Conservation (phyloP, 2,329 filamentous ascomycete genomes). For the Colletotrichum abscissum region DNA sequence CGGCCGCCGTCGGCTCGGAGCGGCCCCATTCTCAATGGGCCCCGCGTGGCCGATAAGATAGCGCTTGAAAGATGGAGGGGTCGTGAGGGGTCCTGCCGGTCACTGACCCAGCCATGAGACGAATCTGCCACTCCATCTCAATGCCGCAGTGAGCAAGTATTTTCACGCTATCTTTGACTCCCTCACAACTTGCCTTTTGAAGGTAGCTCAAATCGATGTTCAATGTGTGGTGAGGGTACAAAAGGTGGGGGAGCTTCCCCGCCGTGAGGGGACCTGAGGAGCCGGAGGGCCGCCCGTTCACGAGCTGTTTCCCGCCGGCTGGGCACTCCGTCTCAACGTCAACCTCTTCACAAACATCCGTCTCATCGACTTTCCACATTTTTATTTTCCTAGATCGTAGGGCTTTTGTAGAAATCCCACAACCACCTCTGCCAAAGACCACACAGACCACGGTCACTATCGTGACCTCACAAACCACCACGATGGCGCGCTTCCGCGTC, state of each 20-base stretch:
- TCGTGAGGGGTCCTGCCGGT: not conserved
- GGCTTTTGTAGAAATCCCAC: not conserved
- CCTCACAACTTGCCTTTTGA: not conserved
- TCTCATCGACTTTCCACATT: not conserved
- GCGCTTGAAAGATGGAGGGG: constrained; percentile 2
- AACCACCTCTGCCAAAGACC: not conserved
- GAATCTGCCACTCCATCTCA: not conserved
- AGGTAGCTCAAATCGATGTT: not conserved
- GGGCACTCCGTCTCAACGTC: not conserved
- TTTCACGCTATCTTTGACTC: not conserved
- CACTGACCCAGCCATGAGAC: not conserved
- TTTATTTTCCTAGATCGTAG: not conserved
- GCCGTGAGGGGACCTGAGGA: not conserved
- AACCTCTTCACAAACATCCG: not conserved
- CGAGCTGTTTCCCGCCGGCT: constrained; percentile 10
- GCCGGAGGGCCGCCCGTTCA: constrained; percentile 22
- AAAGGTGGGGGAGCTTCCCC: not conserved
- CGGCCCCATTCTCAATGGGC: not conserved
- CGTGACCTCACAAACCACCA: not conserved
- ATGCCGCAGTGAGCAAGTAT: not conserved
- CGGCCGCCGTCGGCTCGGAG: constrained; percentile 33
- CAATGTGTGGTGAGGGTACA: not conserved
- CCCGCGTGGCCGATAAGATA: constrained; percentile 12
- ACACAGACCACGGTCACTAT: not conserved
- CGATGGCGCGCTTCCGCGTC: constrained; percentile 34